A percentile compares a stretch with the other conserved stretches of the same genome.
phyloP scores from a whole-genome alignment of 2,329 filamentous ascomycete species.

The Scopulariopsis brevicaulis region DNA sequence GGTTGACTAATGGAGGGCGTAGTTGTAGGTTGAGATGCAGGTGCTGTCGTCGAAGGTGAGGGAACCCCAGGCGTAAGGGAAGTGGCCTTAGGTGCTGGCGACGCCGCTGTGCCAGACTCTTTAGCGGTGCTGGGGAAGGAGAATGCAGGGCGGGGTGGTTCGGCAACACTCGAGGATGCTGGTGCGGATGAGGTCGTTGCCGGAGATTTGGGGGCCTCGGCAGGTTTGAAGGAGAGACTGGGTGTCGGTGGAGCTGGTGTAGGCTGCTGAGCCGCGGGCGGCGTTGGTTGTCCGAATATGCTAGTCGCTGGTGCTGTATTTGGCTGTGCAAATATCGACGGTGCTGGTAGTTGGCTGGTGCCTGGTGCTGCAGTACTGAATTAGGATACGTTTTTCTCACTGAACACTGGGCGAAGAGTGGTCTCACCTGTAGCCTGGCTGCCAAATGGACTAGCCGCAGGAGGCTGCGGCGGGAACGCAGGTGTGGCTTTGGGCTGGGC shows the following conservation, averaged over 20 bases:
- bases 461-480: background rate
- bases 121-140: background rate
- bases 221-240: background rate
- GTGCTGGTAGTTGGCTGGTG: background rate
- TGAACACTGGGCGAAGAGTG: background rate
- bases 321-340: background rate
- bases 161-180: background rate
- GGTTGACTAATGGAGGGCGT: background rate
- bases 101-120: background rate
- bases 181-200: background rate
- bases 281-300: background rate
- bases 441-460: background rate
- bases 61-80: conserved; percentile 8
- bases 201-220: background rate
- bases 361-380: background rate
- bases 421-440: background rate
- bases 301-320: background rate
- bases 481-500: background rate
- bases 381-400: background rate
- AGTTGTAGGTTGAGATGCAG: conserved; percentile 1
- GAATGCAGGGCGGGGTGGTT: background rate
- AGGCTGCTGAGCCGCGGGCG: background rate
- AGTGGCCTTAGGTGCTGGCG: conserved; percentile 7
- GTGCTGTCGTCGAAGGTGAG: background rate
- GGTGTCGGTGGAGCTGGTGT: background rate